Conservation (phyloP, 768 basidiomycete species). For the Termitomyces sp. region DNA sequence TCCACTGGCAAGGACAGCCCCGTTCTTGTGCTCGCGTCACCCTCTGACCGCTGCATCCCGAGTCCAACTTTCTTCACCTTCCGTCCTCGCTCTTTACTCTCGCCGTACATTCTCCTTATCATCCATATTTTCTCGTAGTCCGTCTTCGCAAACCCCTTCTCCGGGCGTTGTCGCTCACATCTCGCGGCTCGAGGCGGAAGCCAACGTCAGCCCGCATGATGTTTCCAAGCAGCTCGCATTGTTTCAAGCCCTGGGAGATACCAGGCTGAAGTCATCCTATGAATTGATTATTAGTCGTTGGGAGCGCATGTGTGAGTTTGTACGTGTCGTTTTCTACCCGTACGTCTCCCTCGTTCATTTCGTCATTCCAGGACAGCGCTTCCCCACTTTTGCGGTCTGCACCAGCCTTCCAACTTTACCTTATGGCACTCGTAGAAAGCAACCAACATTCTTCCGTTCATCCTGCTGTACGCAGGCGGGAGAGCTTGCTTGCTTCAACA, state of each 20-base stretch:
- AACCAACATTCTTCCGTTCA: constrained; percentile 52
- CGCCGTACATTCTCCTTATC: constrained; percentile 33
- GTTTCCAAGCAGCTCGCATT: constrained; percentile 64
- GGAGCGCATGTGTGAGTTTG: constrained; percentile 82
- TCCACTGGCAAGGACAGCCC: constrained; percentile 2
- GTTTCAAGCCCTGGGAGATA: constrained; percentile 60
- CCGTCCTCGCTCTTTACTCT: constrained; percentile 17
- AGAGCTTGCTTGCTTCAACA: constrained; percentile 47
- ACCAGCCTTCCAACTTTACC: constrained; percentile 72
- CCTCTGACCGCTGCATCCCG: constrained; percentile 6
- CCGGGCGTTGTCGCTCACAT: constrained; percentile 66
- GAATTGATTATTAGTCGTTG: constrained; percentile 73
- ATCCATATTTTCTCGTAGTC: constrained; percentile 44
- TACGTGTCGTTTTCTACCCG: constrained; percentile 32
- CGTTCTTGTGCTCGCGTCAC: constrained; percentile 10
- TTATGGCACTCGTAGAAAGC: constrained; percentile 57
- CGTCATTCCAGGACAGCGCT: constrained; percentile 46
- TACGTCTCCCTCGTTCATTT: constrained; percentile 7
- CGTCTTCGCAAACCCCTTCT: constrained; percentile 41
- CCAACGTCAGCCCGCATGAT: constrained; percentile 68
- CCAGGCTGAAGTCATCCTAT: constrained; percentile 61
- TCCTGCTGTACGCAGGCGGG: constrained; percentile 64
- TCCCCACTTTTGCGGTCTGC: constrained; percentile 70
- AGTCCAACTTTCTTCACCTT: constrained; percentile 7
- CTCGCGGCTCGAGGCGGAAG: constrained; percentile 71